Conservation (phyloP, 2,329 filamentous ascomycete genomes). For the Penicillium freii region DNA sequence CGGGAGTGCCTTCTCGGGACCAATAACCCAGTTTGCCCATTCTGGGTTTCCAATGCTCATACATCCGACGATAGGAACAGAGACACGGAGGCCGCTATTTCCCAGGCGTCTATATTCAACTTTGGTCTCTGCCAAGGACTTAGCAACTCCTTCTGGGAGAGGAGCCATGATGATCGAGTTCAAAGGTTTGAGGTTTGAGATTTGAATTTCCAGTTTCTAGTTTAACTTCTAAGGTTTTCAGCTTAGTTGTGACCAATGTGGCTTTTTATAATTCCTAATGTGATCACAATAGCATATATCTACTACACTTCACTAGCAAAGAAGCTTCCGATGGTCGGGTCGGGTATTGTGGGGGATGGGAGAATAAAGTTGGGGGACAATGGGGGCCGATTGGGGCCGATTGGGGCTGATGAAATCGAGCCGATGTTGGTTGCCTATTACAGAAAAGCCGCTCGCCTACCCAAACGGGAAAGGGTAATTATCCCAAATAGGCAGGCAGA, state of each 20-base stretch:
- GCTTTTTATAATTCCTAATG: background rate
- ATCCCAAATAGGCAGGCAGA: background rate
- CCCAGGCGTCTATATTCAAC: constrained; percentile 6
- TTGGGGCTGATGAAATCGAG: background rate
- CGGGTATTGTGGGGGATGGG: background rate
- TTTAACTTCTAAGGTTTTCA: background rate
- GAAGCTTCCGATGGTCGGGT: background rate
- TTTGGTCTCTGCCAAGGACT: background rate
- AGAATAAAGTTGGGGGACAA: background rate
- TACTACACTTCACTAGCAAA: background rate
- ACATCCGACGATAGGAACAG: constrained; percentile 12
- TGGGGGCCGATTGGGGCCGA: background rate
- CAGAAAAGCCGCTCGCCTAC: background rate
- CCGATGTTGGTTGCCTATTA: constrained; percentile 1
- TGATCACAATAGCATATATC: background rate
- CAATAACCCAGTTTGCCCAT: constrained; percentile 19
- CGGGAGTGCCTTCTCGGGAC: constrained; percentile 27
- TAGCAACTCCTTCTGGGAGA: background rate
- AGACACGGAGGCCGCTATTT: constrained; percentile 12
- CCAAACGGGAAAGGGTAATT: background rate
- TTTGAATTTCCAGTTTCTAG: background rate
- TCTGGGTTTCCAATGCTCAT: constrained; percentile 12
- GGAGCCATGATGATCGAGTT: background rate
- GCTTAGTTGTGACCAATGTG: background rate
- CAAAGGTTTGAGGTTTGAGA: background rate